Conservation (phyloP, 768 basidiomycete species). For the Rickenella mellea region DNA sequence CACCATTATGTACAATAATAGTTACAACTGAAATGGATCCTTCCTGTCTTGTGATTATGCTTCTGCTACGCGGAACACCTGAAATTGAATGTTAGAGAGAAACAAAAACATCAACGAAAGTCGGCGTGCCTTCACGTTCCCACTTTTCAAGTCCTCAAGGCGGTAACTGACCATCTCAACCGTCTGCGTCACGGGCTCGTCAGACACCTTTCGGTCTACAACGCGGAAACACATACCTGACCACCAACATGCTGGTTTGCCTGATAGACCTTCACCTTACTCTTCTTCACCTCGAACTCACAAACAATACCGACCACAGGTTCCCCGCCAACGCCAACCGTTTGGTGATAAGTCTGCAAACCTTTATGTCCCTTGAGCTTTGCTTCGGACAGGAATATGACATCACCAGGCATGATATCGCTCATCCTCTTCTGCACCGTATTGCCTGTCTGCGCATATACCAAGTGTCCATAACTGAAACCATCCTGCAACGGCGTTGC, state of each 20-base stretch:
- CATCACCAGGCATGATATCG: conserved; percentile 82
- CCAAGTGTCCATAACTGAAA: conserved; percentile 56
- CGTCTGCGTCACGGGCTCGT: conserved; percentile 25
- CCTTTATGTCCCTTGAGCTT: conserved; percentile 76
- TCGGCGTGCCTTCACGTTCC: conserved; percentile 57
- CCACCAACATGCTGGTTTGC: conserved; percentile 82
- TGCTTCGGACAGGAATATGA: conserved; percentile 67
- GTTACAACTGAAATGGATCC: not conserved
- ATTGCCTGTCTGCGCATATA: conserved; percentile 61
- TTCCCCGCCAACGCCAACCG: conserved; percentile 38
- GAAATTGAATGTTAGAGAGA: conserved; percentile 8
- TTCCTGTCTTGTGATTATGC: conserved; percentile 16
- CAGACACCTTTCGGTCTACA: not conserved
- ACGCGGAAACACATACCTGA: conserved; percentile 42
- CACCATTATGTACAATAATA: not conserved
- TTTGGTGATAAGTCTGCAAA: conserved; percentile 61
- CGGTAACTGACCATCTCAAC: conserved; percentile 81
- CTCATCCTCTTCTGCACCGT: conserved; percentile 64
- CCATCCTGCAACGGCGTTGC: conserved; percentile 21
- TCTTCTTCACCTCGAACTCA: conserved; percentile 82
- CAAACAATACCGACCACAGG: conserved; percentile 65
- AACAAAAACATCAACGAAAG: not conserved
- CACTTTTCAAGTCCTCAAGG: conserved; percentile 83
- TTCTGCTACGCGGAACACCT: conserved; percentile 33
- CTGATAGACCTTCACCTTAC: conserved; percentile 76